Percentiles rank a stretch among this genome's conserved stretches.
phyloP scores from a whole-genome alignment of 805 yeast species.

The Spathaspora girioi region DNA sequence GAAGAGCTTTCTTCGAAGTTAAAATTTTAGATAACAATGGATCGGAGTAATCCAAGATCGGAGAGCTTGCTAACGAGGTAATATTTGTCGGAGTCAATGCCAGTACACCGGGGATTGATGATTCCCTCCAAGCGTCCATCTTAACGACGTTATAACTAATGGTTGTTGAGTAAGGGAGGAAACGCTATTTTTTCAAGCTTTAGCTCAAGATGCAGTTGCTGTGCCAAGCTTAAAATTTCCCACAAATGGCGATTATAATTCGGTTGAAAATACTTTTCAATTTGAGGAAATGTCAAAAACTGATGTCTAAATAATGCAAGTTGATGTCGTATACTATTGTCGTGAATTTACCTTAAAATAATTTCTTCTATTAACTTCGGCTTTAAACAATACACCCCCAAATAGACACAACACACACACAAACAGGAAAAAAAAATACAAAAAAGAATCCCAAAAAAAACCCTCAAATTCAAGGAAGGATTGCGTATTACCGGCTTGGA shows the following conservation, averaged over 20 bases:
- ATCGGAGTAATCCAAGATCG: constrained; percentile 19
- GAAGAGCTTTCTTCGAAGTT: constrained; percentile 25
- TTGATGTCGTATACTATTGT: too few species aligned
- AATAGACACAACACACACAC: neutral
- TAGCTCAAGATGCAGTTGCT: too few species aligned
- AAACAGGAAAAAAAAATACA: neutral
- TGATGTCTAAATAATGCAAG: too few species aligned
- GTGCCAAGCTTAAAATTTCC: too few species aligned
- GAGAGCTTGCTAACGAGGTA: neutral
- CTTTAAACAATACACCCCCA: neutral
- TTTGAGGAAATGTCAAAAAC: too few species aligned
- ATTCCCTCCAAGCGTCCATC: neutral
- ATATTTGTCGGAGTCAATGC: neutral
- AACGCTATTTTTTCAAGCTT: neutral
- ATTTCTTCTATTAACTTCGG: neutral
- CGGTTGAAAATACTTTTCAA: too few species aligned
- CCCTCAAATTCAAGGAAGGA: neutral
- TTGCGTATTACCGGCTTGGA: neutral
- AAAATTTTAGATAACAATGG: constrained; percentile 23
- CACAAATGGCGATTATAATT: too few species aligned
- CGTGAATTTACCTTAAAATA: too few species aligned
- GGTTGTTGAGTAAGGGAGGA: neutral
- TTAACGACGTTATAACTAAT: neutral
- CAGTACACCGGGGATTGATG: neutral
- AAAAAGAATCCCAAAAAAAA: neutral